Base-by-base conservation (phyloP, 306 rosid species). In the Cyclanthera cordifolia region DNA sequence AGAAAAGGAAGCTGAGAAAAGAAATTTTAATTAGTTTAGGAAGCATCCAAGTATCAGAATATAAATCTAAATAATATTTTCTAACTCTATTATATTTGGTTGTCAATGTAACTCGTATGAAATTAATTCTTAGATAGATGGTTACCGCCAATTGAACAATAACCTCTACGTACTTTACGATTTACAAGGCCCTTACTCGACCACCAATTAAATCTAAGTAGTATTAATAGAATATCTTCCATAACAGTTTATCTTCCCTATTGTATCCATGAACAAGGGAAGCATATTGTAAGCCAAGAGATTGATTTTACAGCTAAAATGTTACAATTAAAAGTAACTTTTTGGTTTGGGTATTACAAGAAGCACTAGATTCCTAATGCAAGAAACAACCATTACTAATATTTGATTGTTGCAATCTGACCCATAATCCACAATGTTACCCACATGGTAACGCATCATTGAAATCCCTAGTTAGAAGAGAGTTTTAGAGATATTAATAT, bases 1-100 rank as follows among this genome's bases (percentile, higher is more conserved):
- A 93, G 85, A 77, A 93, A 84, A 30, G 98, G 98, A 75, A 93
- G 95, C 96, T 93, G 87, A 50, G 82, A 77, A 78, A 74, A 46
- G 23, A 14, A 8, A 15, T 30, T 8, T 17, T 27, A 25, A 48
- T 15, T 12, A 72, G 28, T 2, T 55, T 41, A 21, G 24, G 34
- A 32, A 50, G 55, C 37, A 21, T 30, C 10, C 37, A 65, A 59
- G 12, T 43, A 23, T 43, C 5, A 14, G 53, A 43, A 43, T 43
- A 64, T 14, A 45, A 21, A 43, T 21, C 53, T 12, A 64, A 21
- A 2, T 43, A 13, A 4, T 34, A 34, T 34, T 34, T 4, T 34
- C 37, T 32, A 6, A 32, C 2, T 6, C 5, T 32, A 3, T 32
- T 32, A 32, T 32, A 32, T 32, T 32, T 32, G 3, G 5, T 32